Evolutionary conservation across 2,329 filamentous ascomycete genomes (phyloP), one percentile per base, ranked within the genome.

Genomic region (Sarocladium kiliense): DNA sequence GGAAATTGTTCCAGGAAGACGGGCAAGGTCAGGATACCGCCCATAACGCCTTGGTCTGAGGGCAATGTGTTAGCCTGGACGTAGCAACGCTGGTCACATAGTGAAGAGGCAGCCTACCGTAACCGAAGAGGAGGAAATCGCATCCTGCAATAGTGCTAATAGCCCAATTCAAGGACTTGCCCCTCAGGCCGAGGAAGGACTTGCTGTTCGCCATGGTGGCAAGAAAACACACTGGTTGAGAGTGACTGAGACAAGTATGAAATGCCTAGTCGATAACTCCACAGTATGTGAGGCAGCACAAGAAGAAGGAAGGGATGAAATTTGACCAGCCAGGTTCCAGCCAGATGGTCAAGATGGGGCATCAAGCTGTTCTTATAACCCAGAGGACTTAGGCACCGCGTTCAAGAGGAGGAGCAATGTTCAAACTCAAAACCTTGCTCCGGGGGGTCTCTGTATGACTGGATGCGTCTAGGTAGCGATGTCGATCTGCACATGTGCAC

Each of bases 1-100:
- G 82, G 70, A 68, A 87, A 86, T 63, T 79, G 82, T 1, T 64
- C 57, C 18, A 85, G 73, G 65, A 86, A 86, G 61, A 81, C 71
- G 26, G 73, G 71, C 10, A 92, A 78, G 2, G 87, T 89, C 56
- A 93, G 74, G 59, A 93, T 83, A 56, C 85, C 85, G 45, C 86
- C 88, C 78, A 89, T 91, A 10, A 90, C 86, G 65, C 87, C 85
- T 69, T 88, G 86, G 67, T 90, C 87, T 85, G 19, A 11, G 11
- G 11, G 36, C 10, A 32, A 3, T 19, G 11, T 11, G 78, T 11
- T 77, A 69, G 41, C 69, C 32, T 51, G 30, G 4, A 12, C 19
- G 21, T 25, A 14, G 14, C 30, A 14, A 41, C 2, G 4, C 18
- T n/a, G 36, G 42, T n/a, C 7, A 16, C 42, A 44, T n/a, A 30